These are phyloP conservation scores for Acacia pycnantha DNA, from an alignment of 331 rosid species.

Conservation along the genomic window DNA sequence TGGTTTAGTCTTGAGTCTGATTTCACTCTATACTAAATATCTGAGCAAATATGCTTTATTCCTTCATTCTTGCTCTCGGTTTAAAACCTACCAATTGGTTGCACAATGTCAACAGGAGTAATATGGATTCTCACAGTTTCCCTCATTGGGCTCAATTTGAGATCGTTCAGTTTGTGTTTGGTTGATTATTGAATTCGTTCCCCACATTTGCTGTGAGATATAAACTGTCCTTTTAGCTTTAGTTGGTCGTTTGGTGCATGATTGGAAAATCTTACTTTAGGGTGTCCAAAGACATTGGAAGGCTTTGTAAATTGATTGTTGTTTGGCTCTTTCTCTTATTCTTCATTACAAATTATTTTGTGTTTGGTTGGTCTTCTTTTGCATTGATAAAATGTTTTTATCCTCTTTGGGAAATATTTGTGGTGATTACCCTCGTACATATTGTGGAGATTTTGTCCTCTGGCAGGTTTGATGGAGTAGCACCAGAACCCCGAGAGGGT, in stretches of 20 bases:
- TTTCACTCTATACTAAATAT: background rate
- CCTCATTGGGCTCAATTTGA: background rate
- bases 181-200: background rate
- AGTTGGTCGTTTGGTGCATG: background rate
- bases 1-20: background rate
- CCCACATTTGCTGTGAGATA: background rate
- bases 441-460: slow-evolving; percentile 31
- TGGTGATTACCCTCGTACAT: background rate
- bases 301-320: background rate
- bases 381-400: background rate
- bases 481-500: slow-evolving; percentile 90
- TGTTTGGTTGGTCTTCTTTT: background rate
- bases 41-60: background rate
- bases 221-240: background rate
- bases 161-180: background rate
- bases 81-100: background rate
- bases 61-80: background rate
- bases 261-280: background rate
- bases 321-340: background rate
- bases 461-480: slow-evolving; percentile 86
- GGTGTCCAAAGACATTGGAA: background rate
- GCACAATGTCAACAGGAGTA: no score
- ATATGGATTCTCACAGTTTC: background rate
- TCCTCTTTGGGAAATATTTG: background rate
- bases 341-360: background rate